Percentiles rank a stretch among this genome's conserved stretches.
Conservation (phyloP, 1,139 yeast genomes). For the Zhuliangozyma blackwelliae region DNA sequence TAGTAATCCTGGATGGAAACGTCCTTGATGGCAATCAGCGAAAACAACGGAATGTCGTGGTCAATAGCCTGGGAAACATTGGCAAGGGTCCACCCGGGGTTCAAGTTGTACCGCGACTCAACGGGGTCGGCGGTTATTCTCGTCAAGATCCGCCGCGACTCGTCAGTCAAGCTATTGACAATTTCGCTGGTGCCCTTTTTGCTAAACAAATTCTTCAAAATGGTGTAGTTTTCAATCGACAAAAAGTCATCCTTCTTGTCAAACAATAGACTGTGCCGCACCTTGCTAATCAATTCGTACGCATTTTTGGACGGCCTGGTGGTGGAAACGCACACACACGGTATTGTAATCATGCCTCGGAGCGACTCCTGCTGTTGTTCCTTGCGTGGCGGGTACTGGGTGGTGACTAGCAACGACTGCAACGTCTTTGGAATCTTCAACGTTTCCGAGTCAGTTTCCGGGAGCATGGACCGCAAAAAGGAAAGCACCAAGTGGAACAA, state of each 20-base stretch:
- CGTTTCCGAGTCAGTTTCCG: constrained; percentile 55
- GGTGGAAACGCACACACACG: constrained; percentile 63
- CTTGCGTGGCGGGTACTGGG: constrained; percentile 62
- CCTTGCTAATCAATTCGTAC: constrained; percentile 45
- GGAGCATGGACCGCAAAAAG: constrained; percentile 76
- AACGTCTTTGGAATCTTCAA: constrained; percentile 60
- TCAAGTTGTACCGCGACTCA: constrained; percentile 32
- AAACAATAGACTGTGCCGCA: constrained; percentile 62
- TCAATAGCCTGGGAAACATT: constrained; percentile 11
- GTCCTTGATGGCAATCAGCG: constrained; percentile 54
- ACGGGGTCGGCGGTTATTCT: constrained; percentile 48
- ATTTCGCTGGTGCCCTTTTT: constrained; percentile 55
- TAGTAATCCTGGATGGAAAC: constrained; percentile 81
- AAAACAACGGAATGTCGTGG: constrained; percentile 32
- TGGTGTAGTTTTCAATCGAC: constrained; percentile 74
- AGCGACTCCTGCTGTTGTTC: constrained; percentile 28
- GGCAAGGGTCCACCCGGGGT: constrained; percentile 42
- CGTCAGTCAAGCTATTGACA: constrained; percentile 63
- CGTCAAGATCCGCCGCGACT: constrained; percentile 65
- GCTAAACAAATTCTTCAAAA: constrained; percentile 67
- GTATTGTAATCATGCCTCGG: constrained; percentile 40
- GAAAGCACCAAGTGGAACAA: constrained; percentile 76
- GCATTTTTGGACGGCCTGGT: constrained; percentile 53
- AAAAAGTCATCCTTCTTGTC: constrained; percentile 67
- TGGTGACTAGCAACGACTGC: constrained; percentile 57